These are phyloP conservation scores for Wallacemonas collosoma DNA, from an alignment of 208 protist genomes.

Conservation along the genomic window DNA sequence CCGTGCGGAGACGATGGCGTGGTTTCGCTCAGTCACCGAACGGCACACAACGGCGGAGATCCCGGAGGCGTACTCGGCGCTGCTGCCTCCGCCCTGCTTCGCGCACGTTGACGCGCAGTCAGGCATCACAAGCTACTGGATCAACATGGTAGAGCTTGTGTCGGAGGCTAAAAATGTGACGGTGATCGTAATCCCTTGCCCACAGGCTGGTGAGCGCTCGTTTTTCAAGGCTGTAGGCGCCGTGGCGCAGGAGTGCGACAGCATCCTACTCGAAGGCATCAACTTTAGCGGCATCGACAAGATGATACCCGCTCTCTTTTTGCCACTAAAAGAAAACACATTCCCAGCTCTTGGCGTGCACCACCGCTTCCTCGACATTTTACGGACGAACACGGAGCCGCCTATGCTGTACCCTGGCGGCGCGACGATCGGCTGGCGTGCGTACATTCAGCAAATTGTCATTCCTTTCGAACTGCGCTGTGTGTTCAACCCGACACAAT, in stretches of 20 bases:
- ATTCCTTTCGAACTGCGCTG: conserved; percentile 79
- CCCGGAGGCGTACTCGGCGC: conserved; percentile 63
- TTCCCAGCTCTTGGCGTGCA: conserved; percentile 80
- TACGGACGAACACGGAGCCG: conserved; percentile 56
- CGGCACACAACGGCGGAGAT: conserved; percentile 69
- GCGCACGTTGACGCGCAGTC: conserved; percentile 9
- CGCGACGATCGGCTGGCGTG: conserved; percentile 39
- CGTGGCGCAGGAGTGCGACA: conserved; percentile 52
- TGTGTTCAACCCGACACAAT: conserved; percentile 67
- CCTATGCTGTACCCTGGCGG: conserved; percentile 82
- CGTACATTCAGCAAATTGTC: conserved; percentile 44
- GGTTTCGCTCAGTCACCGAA: conserved; percentile 61
- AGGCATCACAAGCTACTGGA: conserved; percentile 37
- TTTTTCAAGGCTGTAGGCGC: conserved; percentile 72
- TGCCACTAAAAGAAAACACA: conserved; percentile 79
- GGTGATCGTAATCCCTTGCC: conserved; percentile 74
- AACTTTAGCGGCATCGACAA: conserved; percentile 71
- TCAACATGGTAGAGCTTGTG: conserved; percentile 76
- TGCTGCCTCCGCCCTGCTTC: conserved; percentile 73
- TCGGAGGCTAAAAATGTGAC: conserved; percentile 46
- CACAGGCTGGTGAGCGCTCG: conserved; percentile 50
- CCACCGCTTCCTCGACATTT: conserved; percentile 80
- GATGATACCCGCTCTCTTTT: conserved; percentile 59
- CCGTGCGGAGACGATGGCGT: conserved; percentile 50
- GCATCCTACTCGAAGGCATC: conserved; percentile 73